Conservation (phyloP, 345 rosid species). For the Raphanus raphanistrum region DNA sequence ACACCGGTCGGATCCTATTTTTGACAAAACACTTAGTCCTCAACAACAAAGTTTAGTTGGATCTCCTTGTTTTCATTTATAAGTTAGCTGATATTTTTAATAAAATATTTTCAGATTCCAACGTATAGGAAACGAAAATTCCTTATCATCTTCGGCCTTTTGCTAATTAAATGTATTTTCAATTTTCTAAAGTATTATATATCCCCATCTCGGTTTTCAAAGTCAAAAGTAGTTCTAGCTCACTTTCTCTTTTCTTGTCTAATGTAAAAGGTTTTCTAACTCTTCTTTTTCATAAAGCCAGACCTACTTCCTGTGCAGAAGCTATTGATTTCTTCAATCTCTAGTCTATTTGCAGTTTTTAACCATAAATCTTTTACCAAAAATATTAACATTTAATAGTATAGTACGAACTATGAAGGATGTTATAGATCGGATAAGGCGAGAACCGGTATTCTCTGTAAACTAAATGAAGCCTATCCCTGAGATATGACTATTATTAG, state of each 20-base stretch:
- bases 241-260: neutral
- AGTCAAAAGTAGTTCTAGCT: neutral
- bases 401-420: neutral
- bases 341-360: no score
- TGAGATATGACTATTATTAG: neutral
- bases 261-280: neutral
- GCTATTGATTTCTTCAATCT: no score
- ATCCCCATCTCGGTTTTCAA: neutral
- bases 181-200: neutral
- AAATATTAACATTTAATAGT: no score
- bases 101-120: conserved; percentile 13
- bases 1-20: conserved; percentile 45
- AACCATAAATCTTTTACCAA: no score
- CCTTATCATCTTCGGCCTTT: conserved; percentile 4
- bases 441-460: no score
- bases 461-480: neutral
- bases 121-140: conserved; percentile 23
- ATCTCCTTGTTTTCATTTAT: conserved; percentile 29
- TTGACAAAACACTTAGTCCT: conserved; percentile 41
- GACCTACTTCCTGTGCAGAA: no score
- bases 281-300: no score
- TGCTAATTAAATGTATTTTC: neutral
- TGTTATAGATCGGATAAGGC: neutral
- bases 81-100: neutral
- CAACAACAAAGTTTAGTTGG: conserved; percentile 33